Conservation (phyloP, 2,329 filamentous ascomycete species). For the Fusarium mundagurra region DNA sequence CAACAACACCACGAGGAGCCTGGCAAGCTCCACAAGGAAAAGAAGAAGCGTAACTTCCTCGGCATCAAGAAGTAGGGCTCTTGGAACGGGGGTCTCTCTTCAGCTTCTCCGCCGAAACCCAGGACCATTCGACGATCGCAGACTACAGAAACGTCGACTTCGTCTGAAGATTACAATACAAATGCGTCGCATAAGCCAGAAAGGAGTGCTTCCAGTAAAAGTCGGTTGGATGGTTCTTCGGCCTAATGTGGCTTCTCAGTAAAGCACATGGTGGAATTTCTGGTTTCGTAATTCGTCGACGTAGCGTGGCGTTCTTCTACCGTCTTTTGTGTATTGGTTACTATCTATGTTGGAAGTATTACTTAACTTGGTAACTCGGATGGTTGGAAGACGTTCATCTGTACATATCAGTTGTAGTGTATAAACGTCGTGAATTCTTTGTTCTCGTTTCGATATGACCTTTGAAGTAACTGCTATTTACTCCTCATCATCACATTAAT, state of each 20-base stretch:
- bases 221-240: background rate
- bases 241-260: slow-evolving; percentile 1
- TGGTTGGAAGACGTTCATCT: background rate
- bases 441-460: background rate
- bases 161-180: slow-evolving; percentile 6
- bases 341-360: slow-evolving; percentile 10
- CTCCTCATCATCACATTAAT: background rate
- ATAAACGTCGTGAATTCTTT: slow-evolving; percentile 8
- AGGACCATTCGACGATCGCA: slow-evolving; percentile 19
- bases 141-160: slow-evolving; percentile 24
- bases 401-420: slow-evolving; percentile 29
- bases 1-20: slow-evolving; percentile 41
- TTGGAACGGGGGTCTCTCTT: slow-evolving; percentile 36
- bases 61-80: slow-evolving; percentile 66
- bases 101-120: slow-evolving; percentile 1
- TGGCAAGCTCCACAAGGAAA: slow-evolving; percentile 64
- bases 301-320: slow-evolving; percentile 34
- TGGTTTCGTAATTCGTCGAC: slow-evolving; percentile 21
- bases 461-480: background rate
- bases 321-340: slow-evolving; percentile 18
- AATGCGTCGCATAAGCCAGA: background rate
- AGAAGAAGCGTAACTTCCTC: slow-evolving; percentile 69
- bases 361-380: background rate
- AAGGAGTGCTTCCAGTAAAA: slow-evolving; percentile 3
- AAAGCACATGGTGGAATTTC: slow-evolving; percentile 6